Evolutionary conservation across 2,329 filamentous ascomycete genomes (phyloP), one percentile per base, ranked within the genome.

Genomic region (Fusarium piperis): DNA sequence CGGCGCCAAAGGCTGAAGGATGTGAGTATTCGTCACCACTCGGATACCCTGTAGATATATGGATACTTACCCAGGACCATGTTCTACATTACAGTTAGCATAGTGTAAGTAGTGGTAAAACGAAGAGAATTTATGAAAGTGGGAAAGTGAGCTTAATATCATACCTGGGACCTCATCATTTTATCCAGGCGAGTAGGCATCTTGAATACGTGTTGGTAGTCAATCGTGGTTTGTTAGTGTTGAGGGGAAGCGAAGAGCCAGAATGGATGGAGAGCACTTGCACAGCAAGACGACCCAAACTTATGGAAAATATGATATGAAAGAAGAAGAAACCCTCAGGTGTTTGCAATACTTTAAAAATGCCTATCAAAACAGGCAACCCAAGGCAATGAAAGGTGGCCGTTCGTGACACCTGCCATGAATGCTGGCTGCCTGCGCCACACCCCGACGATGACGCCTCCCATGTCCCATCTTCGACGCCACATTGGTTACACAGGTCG

Each of bases 11-110:
- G 23, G 67, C 73, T 75, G 39, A 23, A 35, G 16, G 0, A 0
- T 16, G 26, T 75, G 41, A 72, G 62, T 51, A 9, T 64, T 28
- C 32, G 4, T 38, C 5, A 18, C 33, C 23, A 53, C 13, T 28
- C 18, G 18, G 41, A 64, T 74, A 76, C 74, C 75, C 70, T 75
- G 57, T 59, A 75, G 67, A 35, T n/a, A 9, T 8, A 32, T 13
- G n/a, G 5, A 48, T 28, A 59, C 78, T 74, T 86, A 93, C 92
- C 91, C 65, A 94, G 82, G 62, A 94, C 87, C 65, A 92, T 84
- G 76, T 92, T 93, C 91, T 94, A 9, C 1, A 1, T 16, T 10
- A 6, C 11, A 6, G 33, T 76, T 51, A 75, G 70, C 20, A 35
- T 2, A n/a, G 9, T 10, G 15, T 39, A 11, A 3, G 4, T 7